Evolutionary conservation across 2,329 filamentous ascomycete genomes (phyloP), one percentile per base, ranked within the genome.

Genomic region (Cytospora schulzeri): DNA sequence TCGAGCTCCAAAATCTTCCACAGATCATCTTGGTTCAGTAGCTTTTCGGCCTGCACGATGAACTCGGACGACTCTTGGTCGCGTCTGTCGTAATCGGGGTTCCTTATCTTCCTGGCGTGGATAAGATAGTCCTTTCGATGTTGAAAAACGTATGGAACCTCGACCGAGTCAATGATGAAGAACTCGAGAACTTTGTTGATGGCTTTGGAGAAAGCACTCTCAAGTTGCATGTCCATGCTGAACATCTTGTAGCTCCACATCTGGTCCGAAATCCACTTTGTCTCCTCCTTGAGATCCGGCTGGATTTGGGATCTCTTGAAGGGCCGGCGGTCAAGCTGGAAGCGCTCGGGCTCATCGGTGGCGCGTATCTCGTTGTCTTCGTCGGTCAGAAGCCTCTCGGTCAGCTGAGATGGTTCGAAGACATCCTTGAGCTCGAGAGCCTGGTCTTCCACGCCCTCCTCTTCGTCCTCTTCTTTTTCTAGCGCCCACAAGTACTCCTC

Each of bases 41-140:
- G 85, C 76, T 96, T 96, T 77, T 96, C 91, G 1, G 93, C 93
- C 66, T 82, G 85, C 64, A 94, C 87, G 63, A 88, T 88, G 72
- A 88, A 91, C 65, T 92, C 88, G 1, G 89, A 87, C 1, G 85
- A 87, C 70, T 92, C 88, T 11, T 85, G 84, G 69, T 94, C 89
- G 64, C 88, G 83, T 19, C 84, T 83, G 68, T 86, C 81, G 28
- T 73, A 75, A 31, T 82, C 77, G 73, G 88, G 74, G 79, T 88
- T 83, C 62, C 82, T 79, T 8, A 85, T 83, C 73, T 91, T 93
- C 69, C 89, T 89, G 28, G 91, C 91, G 72, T 98, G 92, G 63
- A 99, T 96, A 52, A 99, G 85, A 73, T 98, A 99, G 75, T 99
- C 95, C 77, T 97, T 97, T 67, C 95, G 92, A 73, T 99, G 95